Evolutionary conservation across 1,284 basidiomycete genomes (phyloP).

Genomic region (Neolentinus lepideus): DNA sequence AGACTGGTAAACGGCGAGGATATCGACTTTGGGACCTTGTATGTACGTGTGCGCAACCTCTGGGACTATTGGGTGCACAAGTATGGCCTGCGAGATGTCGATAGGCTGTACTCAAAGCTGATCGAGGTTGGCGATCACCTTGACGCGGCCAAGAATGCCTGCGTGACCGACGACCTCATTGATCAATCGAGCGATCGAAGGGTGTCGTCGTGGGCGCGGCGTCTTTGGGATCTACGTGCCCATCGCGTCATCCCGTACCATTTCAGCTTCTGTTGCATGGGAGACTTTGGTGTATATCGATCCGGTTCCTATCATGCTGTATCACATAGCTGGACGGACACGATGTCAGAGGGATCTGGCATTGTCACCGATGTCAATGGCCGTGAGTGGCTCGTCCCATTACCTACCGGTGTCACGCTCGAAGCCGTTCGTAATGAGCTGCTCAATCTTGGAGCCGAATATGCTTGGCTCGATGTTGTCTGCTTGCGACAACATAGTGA

Average conservation of each 20-base stretch:
- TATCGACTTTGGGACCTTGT: not conserved
- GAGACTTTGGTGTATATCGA: not conserved
- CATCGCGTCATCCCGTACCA: not conserved
- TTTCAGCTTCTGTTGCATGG: not conserved
- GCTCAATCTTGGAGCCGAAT: slow-evolving; percentile 6
- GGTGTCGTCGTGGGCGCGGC: not conserved
- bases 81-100: too few relatives aligned
- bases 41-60: too few relatives aligned
- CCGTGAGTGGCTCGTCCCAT: slow-evolving; percentile 4
- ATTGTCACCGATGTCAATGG: slow-evolving; percentile 4
- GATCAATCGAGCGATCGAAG: too few relatives aligned
- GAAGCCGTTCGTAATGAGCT: slow-evolving; percentile 7
- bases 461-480: slow-evolving; percentile 6
- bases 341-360: not conserved
- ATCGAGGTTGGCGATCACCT: too few relatives aligned
- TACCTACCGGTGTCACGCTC: slow-evolving; percentile 4
- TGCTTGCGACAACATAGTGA: slow-evolving; percentile 4
- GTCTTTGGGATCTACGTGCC: not conserved
- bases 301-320: slow-evolving; percentile 6
- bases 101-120: too few relatives aligned
- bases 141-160: too few relatives aligned
- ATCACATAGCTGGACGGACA: slow-evolving; percentile 5
- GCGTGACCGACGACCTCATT: too few relatives aligned
- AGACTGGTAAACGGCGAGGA: too few relatives aligned
- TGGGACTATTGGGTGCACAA: too few relatives aligned